phyloP scores from a whole-genome alignment of 1,284 basidiomycete species.

The Cutaneotrichosporon sp. region DNA sequence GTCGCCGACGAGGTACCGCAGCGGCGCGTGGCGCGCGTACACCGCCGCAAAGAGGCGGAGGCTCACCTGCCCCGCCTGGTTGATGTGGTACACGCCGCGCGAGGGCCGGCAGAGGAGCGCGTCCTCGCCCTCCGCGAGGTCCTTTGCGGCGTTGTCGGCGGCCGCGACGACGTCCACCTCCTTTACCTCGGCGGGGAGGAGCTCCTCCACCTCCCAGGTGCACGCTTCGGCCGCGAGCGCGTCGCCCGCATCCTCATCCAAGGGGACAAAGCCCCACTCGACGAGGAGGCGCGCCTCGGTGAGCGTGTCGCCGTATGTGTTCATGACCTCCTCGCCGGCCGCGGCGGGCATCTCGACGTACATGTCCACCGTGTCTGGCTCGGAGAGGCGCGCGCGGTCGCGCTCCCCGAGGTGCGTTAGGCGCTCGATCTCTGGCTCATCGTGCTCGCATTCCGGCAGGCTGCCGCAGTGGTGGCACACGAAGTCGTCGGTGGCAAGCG shows the following conservation, averaged over 20 bases:
- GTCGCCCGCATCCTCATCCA: constrained; percentile 1
- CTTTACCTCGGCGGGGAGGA: constrained; percentile 21
- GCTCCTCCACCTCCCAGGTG: constrained; percentile 32
- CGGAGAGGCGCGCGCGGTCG: constrained; percentile 18
- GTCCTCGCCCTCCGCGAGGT: constrained; percentile 9
- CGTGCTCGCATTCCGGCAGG: constrained; percentile 70
- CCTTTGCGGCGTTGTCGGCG: not conserved
- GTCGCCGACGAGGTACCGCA: not conserved
- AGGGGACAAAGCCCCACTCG: constrained; percentile 68
- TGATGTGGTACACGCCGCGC: constrained; percentile 27
- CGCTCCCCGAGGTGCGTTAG: constrained; percentile 32
- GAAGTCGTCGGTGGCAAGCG: constrained; percentile 70
- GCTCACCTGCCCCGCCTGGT: constrained; percentile 29
- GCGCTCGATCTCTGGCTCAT: constrained; percentile 49
- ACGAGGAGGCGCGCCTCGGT: constrained; percentile 68
- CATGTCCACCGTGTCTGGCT: constrained; percentile 48
- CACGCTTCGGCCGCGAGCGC: constrained; percentile 32
- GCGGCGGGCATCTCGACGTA: constrained; percentile 34
- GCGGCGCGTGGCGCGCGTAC: constrained; percentile 2
- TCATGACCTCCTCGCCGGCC: constrained; percentile 70
- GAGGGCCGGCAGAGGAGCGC: constrained; percentile 15
- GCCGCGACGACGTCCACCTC: constrained; percentile 14
- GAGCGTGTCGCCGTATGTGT: constrained; percentile 76
- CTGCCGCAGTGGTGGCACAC: constrained; percentile 82
- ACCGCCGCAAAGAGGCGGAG: constrained; percentile 26